Conservation (phyloP, 2,329 filamentous ascomycete species). For the Ascosphaera aggregata region DNA sequence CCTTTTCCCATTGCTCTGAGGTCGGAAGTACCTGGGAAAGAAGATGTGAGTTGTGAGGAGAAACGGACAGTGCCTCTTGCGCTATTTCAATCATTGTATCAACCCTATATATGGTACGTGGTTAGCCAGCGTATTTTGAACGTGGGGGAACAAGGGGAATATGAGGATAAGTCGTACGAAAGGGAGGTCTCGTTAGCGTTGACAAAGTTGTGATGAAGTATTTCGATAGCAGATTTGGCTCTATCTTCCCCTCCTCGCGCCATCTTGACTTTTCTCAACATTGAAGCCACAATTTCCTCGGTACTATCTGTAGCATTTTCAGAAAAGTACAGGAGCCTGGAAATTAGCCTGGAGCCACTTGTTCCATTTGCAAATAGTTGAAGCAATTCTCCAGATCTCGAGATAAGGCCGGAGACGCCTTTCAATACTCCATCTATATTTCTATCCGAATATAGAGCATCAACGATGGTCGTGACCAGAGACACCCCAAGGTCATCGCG, state of each 20-base stretch:
- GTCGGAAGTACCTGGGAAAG: slow-evolving; percentile 36
- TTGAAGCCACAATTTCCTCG: slow-evolving; percentile 17
- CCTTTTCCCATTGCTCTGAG: slow-evolving; percentile 37
- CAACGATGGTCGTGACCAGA: slow-evolving; percentile 17
- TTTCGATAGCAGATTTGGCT: slow-evolving; percentile 24
- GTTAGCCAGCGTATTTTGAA: background rate
- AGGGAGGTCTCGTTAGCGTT: slow-evolving; percentile 21
- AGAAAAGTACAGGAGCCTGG: slow-evolving; percentile 27
- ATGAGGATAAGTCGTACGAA: slow-evolving; percentile 13
- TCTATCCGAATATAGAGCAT: slow-evolving; percentile 18
- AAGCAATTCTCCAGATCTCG: slow-evolving; percentile 18
- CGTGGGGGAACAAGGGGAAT: no score
- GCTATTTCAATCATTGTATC: slow-evolving; percentile 32
- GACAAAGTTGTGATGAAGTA: slow-evolving; percentile 28
- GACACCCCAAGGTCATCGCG: slow-evolving; percentile 12
- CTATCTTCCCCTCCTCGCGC: slow-evolving; percentile 17
- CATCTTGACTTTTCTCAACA: slow-evolving; percentile 13
- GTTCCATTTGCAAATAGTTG: slow-evolving; percentile 20
- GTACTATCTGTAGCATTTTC: slow-evolving; percentile 30
- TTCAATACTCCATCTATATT: slow-evolving; percentile 18
- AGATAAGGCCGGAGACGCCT: slow-evolving; percentile 22
- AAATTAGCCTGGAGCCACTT: slow-evolving; percentile 27
- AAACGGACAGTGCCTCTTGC: slow-evolving; percentile 21
- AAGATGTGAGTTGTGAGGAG: slow-evolving; percentile 10
- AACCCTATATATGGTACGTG: no score